Conservation (phyloP, 768 basidiomycete genomes). For the Gloeophyllum trabeum region DNA sequence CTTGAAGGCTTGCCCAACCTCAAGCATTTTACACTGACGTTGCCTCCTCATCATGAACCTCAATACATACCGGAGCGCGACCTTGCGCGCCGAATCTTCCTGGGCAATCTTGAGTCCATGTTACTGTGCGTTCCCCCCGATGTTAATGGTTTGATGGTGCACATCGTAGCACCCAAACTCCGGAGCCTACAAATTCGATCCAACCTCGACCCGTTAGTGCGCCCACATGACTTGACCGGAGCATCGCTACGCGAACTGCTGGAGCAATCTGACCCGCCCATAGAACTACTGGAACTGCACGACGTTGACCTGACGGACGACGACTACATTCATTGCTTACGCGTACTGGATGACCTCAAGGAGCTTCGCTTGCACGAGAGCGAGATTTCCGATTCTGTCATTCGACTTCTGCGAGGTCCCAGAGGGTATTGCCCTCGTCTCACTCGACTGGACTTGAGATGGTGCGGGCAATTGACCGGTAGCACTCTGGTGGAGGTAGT, state of each 20-base stretch:
- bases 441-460: constrained; percentile 39
- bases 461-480: constrained; percentile 47
- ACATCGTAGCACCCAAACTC: constrained; percentile 24
- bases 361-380: constrained; percentile 46
- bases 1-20: constrained; percentile 30
- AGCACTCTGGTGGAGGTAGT: constrained; percentile 39
- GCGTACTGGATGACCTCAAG: constrained; percentile 26
- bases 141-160: constrained; percentile 15
- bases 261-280: constrained; percentile 13
- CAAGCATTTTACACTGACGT: constrained; percentile 26
- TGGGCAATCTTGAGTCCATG: constrained; percentile 18
- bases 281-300: constrained; percentile 34
- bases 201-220: constrained; percentile 19
- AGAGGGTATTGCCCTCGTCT: constrained; percentile 35
- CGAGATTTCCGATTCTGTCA: constrained; percentile 37
- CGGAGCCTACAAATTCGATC: constrained; percentile 29
- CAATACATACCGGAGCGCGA: constrained; percentile 10
- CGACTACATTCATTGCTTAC: constrained; percentile 24
- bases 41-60: constrained; percentile 19
- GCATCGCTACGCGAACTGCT: constrained; percentile 18
- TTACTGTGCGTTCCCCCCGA: constrained; percentile 18
- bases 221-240: constrained; percentile 21
- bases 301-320: constrained; percentile 32
- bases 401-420: constrained; percentile 26
- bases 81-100: constrained; percentile 8